A percentile compares a stretch with the other conserved stretches of the same genome.
Evolutionary conservation across 2,329 filamentous ascomycete species (phyloP).

Genomic region (Sphaerulina musiva): DNA sequence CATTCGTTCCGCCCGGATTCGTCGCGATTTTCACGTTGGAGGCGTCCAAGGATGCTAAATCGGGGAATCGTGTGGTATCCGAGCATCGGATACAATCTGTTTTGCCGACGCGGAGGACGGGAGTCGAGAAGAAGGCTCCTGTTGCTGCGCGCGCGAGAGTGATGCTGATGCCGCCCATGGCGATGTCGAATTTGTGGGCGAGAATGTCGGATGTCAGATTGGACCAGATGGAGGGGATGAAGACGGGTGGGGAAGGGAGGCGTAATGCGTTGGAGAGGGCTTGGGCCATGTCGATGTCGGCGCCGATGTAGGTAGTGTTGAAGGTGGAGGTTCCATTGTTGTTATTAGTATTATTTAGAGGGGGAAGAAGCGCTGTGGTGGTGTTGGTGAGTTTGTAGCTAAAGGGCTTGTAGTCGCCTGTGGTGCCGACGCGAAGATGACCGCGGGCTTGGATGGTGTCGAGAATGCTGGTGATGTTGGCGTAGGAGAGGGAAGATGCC

Average conservation of each 20-base stretch:
- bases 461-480: not conserved
- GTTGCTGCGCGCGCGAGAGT: slow-evolving; percentile 2
- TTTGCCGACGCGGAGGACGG: slow-evolving; percentile 5
- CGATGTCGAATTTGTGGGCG: slow-evolving; percentile 4
- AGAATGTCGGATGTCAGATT: slow-evolving; percentile 1
- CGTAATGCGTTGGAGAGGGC: slow-evolving; percentile 4
- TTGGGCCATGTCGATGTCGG: slow-evolving; percentile 7
- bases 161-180: slow-evolving; percentile 5
- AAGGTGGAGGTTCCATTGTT: no score
- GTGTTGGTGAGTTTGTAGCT: slow-evolving; percentile 2
- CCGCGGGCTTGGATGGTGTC: slow-evolving; percentile 1
- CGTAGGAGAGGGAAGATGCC: not conserved
- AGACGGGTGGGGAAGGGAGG: slow-evolving; percentile 1
- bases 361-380: no score
- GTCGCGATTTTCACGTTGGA: not conserved
- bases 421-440: slow-evolving; percentile 4
- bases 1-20: slow-evolving; percentile 4
- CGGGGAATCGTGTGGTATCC: not conserved
- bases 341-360: no score
- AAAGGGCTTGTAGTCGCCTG: slow-evolving; percentile 5
- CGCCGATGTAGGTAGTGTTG: slow-evolving; percentile 4
- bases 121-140: slow-evolving; percentile 4
- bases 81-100: slow-evolving; percentile 3
- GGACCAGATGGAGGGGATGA: slow-evolving; percentile 1
- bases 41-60: not conserved